Evolutionary conservation across 352 stramenopile species (phyloP), one percentile per base, ranked within the genome.

Genomic region (Globisporangium nagaii): DNA sequence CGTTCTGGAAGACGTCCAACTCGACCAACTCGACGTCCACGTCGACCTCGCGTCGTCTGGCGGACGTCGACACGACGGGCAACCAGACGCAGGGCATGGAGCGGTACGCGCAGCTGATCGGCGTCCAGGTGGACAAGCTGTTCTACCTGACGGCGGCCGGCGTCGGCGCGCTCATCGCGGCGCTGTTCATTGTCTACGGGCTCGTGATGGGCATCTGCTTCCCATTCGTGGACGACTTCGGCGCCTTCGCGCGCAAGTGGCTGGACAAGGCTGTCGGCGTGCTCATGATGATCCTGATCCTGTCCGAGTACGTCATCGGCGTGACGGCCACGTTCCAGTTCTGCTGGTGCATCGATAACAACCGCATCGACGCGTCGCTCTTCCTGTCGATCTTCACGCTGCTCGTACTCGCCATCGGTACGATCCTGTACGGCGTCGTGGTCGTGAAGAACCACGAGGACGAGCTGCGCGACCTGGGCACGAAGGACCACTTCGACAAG

Each of bases 401-500:
- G 24, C 42, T 93, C n/a, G 66, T 83, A n/a, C 53, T 90, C 34
- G 80, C 81, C 2, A 61, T 90, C 34, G 84, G 84, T 20, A 93
- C 79, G 8, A 88, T 95, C 53, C 31, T 88, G 17, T 95, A 87
- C 42, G 82, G 84, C 22, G 54, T 85, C n/a, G 54, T 81, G 6
- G 70, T 95, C 9, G 72, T 95, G 25, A 72, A 74, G 42, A 77
- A 71, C 47, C 75, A 95, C 53, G 80, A 95, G 59, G 77, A 92
- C 37, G 80, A 95, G 24, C 62, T 95, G 53, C 69, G 73, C 27
- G 84, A 95, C 55, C 64, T 90, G 30, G 83, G 83, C 28, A 93
- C 79, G 10, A 90, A 90, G 51, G 73, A 87, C 44, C 84, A 95
- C 62, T 89, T 91, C 47, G 77, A 90, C 32, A 95, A 95, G 73